Base-by-base conservation (phyloP, 192 early-diverging fungal species). In the Spizellomyces punctatus region DNA sequence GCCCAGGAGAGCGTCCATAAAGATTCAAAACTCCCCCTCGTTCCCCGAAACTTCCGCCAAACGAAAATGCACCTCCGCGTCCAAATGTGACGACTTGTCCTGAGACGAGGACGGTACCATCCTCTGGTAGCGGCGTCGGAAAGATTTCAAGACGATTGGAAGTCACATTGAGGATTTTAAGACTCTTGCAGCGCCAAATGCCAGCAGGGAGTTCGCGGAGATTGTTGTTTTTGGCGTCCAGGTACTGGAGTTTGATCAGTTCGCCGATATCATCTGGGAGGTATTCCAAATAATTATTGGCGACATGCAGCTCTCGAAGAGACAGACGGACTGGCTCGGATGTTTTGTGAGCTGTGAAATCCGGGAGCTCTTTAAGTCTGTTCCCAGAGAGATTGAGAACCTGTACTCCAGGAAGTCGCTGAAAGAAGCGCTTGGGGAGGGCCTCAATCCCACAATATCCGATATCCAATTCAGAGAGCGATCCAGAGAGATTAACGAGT, bases 121-220 rank as follows among this genome's bases (percentile, higher is more conserved):
- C 73, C 21, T 64, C 75, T 46, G 74, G 58, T 27, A 62, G 63
- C 63, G 93, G 93, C 47, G 89, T 85, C 19, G 93, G 93, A 81
- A 96, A 95, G 42, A 79, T 76, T 69, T 91, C 92, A 8, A 96
- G 78, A 47, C 92, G 69, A 63, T 96, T 96, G 17, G 91, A 94
- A 2, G 89, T 92, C 36, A 85, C 85, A 61, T 95, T 96, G n/a
- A 96, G 77, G 10, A 79, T 69, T 46, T 77, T 76, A 19, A 96
- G 83, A 19, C 81, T 84, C 52, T 82, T 75, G 75, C 92, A 92
- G 46, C 72, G 64, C 78, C 75, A 76, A 47, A 76, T 72, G 8
- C 68, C 70, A 6, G 60, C 44, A 14, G 77, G 77, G 5, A 78
- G 55, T 65, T 92, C 89, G 63, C 90, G 82, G 54, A 96, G 86